phyloP scores from a whole-genome alignment of 352 stramenopile species.

The Phytophthora podocarpi region DNA sequence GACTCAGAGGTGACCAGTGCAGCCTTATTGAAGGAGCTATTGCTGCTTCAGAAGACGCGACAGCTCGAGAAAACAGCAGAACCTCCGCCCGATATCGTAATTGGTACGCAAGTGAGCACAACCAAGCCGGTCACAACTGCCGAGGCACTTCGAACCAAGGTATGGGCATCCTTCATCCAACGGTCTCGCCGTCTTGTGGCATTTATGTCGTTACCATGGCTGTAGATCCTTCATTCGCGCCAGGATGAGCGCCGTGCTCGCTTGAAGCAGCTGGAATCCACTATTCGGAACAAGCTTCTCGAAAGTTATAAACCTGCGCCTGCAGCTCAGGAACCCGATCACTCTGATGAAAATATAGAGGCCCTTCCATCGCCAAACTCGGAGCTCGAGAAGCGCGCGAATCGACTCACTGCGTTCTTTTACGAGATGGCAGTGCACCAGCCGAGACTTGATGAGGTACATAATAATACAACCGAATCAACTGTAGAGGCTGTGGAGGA shows the following conservation, averaged over 20 bases:
- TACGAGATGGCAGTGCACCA: constrained; percentile 58
- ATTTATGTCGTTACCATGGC: constrained; percentile 5
- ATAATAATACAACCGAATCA: constrained; percentile 5
- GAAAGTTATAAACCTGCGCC: constrained; percentile 1
- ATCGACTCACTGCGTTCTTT: constrained; percentile 51
- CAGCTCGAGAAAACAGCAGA: constrained; percentile 23
- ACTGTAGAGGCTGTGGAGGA: constrained; percentile 28
- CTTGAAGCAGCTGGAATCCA: constrained; percentile 27
- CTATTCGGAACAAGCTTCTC: constrained; percentile 21
- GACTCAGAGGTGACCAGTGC: constrained; percentile 8
- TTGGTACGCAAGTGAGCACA: constrained; percentile 38
- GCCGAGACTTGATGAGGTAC: constrained; percentile 28
- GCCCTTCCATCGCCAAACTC: not conserved
- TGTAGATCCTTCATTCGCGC: constrained; percentile 49
- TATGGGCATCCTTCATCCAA: no score
- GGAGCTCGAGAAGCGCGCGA: constrained; percentile 27
- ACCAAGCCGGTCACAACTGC: constrained; percentile 40
- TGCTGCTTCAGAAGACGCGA: constrained; percentile 47
- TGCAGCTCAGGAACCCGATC: not conserved
- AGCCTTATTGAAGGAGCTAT: constrained; percentile 41
- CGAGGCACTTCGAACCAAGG: constrained; percentile 52
- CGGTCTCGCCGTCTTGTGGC: not conserved
- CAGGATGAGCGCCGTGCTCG: constrained; percentile 36
- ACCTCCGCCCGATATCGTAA: constrained; percentile 39
- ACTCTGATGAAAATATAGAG: not conserved